Percentiles rank a stretch among this genome's conserved stretches.
Evolutionary conservation across 345 rosid genomes (phyloP).

Genomic region (Ceriops decandra): DNA sequence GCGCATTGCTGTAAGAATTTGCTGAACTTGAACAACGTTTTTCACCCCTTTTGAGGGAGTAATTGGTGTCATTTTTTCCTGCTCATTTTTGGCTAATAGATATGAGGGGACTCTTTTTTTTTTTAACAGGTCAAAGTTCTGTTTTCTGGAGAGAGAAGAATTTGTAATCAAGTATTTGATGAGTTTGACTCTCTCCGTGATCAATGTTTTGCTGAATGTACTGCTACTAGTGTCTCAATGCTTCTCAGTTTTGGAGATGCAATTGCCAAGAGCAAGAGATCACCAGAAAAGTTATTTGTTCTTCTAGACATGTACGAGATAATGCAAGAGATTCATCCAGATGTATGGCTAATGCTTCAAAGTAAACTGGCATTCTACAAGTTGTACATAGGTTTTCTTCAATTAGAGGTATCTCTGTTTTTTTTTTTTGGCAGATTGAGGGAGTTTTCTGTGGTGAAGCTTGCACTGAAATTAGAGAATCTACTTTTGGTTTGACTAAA

Average conservation of each 20-base stretch:
- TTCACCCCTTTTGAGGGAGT: background rate
- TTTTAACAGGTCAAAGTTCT: constrained; percentile 80
- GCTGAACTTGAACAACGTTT: background rate
- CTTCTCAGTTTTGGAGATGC: constrained; percentile 99
- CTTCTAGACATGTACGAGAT: constrained; percentile 98
- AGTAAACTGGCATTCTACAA: too few species aligned
- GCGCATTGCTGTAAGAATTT: constrained; percentile 88
- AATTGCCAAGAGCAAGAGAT: constrained; percentile 93
- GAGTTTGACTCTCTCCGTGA: constrained; percentile 83
- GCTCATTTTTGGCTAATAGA: background rate
- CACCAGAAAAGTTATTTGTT: constrained; percentile 96
- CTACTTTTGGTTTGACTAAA: constrained; percentile 79
- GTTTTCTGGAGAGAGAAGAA: constrained; percentile 88
- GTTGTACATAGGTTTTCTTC: too few species aligned
- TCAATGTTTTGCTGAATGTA: constrained; percentile 90
- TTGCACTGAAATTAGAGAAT: constrained; percentile 83
- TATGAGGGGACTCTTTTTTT: background rate
- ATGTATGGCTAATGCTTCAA: constrained; percentile 49
- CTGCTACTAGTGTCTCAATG: constrained; percentile 71
- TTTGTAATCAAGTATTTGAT: constrained; percentile 87
- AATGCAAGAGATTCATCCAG: constrained; percentile 91
- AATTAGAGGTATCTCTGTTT: background rate
- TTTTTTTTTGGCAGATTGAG: constrained; percentile 55
- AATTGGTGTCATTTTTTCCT: too few species aligned
- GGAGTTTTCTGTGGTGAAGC: constrained; percentile 75